Evolutionary conservation across 345 rosid species (phyloP), one percentile per base, ranked within the genome.

Genomic region (Arabis alpina): DNA sequence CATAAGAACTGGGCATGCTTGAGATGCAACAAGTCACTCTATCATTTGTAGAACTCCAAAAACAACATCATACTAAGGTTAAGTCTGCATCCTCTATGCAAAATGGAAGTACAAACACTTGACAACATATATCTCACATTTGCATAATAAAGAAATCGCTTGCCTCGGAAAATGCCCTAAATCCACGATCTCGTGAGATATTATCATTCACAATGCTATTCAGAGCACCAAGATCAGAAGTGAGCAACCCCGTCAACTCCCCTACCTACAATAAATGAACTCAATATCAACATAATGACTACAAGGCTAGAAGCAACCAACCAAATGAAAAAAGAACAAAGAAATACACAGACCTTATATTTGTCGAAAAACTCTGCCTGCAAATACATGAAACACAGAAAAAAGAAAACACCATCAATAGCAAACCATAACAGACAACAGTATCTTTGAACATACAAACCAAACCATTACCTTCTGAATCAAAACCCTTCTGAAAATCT

Each of bases 161-260:
- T 93, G 92, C 98, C 98, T 93, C 96, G 30, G 97, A 89, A 87
- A 91, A 82, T 40, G 98, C 98, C 77, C 98, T 89, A 60, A 93
- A 89, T 54, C 98, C 97, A 61, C 98, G 98, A 80, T 91, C 98
- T 73, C 98, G 84, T 19, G 97, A 89, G 76, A 86, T 81, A 75
- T 93, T 93, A 80, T 93, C 98, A 15, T 89, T 87, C 68, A 93
- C 90, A 56, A 88, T 61, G 75, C 82, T 76, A 73, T 93, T 91
- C 44, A 91, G 77, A 62, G 97, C 82, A 64, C 94, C 96, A 84
- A 93, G 87, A 82, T 93, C 98, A 77, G 92, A 85, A 23, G 97
- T 91, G 59, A 93, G 82, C 76, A 91, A 79, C 40, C 89, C 94
- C 32, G 87, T 84, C 51, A 91, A 85, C 79, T 93, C 98, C 23